Percentiles rank a stretch among this genome's conserved stretches.
phyloP scores from a whole-genome alignment of 306 rosid species.

The Medicago arabica region DNA sequence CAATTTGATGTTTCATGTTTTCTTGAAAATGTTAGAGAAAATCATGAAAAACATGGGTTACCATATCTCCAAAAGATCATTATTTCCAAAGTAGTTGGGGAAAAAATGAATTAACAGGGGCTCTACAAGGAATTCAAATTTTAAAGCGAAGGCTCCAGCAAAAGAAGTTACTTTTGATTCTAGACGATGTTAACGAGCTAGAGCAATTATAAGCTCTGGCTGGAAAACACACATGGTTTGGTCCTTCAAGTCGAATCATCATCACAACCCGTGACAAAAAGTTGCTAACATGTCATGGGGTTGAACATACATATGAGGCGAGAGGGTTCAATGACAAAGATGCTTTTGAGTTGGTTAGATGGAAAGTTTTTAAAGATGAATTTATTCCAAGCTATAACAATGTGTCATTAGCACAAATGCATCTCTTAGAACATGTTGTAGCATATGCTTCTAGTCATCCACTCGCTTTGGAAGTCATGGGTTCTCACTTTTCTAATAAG shows the following conservation, averaged over 20 bases:
- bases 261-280: constrained; percentile 39
- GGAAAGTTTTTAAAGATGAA: background rate
- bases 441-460: too few relatives aligned
- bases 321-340: background rate
- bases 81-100: background rate
- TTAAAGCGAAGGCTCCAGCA: background rate
- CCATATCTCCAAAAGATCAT: constrained; percentile 34
- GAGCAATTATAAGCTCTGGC: constrained; percentile 23
- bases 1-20: constrained; percentile 20
- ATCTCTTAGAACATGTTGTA: too few relatives aligned
- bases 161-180: constrained; percentile 40
- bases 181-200: constrained; percentile 37
- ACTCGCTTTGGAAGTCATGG: too few relatives aligned
- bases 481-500: too few relatives aligned
- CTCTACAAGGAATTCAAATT: background rate
- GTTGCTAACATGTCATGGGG: constrained; percentile 21
- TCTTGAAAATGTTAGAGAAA: constrained; percentile 29
- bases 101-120: background rate
- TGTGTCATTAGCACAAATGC: too few relatives aligned
- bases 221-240: constrained; percentile 42
- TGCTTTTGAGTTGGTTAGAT: constrained; percentile 3
- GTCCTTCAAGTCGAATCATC: constrained; percentile 41
- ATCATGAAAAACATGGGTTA: constrained; percentile 18
- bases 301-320: constrained; percentile 1
- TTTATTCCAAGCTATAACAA: too few relatives aligned